Evolutionary conservation across 768 basidiomycete species (phyloP).

Genomic region (Tricholoma matsutake): DNA sequence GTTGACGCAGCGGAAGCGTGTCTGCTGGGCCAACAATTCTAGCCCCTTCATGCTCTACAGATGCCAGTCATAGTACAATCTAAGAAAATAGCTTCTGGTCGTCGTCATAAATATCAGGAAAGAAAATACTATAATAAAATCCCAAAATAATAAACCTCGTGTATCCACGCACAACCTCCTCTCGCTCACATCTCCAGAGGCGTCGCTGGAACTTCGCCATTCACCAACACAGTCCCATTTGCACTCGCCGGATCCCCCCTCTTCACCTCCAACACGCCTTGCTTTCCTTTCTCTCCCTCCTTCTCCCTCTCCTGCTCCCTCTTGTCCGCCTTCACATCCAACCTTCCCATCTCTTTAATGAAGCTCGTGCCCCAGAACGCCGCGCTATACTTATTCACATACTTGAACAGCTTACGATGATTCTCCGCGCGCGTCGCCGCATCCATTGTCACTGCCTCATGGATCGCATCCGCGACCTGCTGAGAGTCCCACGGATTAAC

Average conservation of each 20-base stretch:
- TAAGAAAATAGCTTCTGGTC: background rate
- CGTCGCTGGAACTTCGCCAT: background rate
- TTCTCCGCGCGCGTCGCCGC: slow-evolving; percentile 82
- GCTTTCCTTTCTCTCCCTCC: slow-evolving; percentile 21
- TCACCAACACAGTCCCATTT: slow-evolving; percentile 26
- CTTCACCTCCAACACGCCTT: slow-evolving; percentile 31
- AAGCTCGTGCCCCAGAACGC: slow-evolving; percentile 92
- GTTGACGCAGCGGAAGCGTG: too few species aligned
- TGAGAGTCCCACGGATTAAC: slow-evolving; percentile 99
- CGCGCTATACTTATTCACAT: slow-evolving; percentile 92
- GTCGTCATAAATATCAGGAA: background rate
- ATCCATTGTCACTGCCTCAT: slow-evolving; percentile 91
- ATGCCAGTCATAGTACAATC: background rate
- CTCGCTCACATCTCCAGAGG: background rate
- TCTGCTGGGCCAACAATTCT: too few species aligned
- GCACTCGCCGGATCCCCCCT: slow-evolving; percentile 15
- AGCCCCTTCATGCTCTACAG: background rate
- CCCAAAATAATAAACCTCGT: background rate
- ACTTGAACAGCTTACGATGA: slow-evolving; percentile 94
- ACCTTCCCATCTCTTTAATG: slow-evolving; percentile 76
- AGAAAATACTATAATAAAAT: background rate
- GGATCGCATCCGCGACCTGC: slow-evolving; percentile 95
- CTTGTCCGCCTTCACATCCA: slow-evolving; percentile 42
- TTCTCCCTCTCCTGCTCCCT: slow-evolving; percentile 28
- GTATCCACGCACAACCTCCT: background rate